Percentiles rank a stretch among this genome's conserved stretches.
Evolutionary conservation across 176 grass and related monocot species (phyloP).

Genomic region (Avena sativa): DNA sequence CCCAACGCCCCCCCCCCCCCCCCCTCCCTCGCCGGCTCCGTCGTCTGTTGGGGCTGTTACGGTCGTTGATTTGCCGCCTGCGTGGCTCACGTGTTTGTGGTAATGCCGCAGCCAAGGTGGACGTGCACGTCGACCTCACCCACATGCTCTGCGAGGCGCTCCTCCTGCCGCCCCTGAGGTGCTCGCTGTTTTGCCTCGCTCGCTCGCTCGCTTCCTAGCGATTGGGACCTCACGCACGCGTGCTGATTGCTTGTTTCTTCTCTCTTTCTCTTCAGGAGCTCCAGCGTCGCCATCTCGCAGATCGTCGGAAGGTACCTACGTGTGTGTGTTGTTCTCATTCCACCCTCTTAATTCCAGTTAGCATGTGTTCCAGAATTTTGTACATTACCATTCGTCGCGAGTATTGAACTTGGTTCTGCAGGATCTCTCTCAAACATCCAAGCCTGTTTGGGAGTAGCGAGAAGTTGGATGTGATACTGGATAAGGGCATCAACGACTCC

Average conservation of each 20-base stretch:
- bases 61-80: background rate
- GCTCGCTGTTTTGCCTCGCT: slow-evolving; percentile 32
- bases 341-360: background rate
- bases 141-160: slow-evolving; percentile 77
- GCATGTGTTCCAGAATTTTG: background rate
- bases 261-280: slow-evolving; percentile 50
- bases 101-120: slow-evolving; percentile 84
- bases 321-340: background rate
- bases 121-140: slow-evolving; percentile 84
- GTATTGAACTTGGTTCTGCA: slow-evolving; percentile 39
- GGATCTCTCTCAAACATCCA: slow-evolving; percentile 85
- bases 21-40: background rate
- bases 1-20: background rate
- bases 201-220: background rate
- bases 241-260: slow-evolving; percentile 22
- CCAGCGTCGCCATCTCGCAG: slow-evolving; percentile 60
- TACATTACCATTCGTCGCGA: background rate
- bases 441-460: slow-evolving; percentile 82
- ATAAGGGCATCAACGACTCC: slow-evolving; percentile 94
- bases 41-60: background rate
- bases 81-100: slow-evolving; percentile 46
- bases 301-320: slow-evolving; percentile 72
- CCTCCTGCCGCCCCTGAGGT: slow-evolving; percentile 75
- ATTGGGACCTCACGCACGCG: background rate
- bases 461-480: slow-evolving; percentile 86